phyloP scores from a whole-genome alignment of 129 eudicot species.

The Heracleum sosnowskyi region DNA sequence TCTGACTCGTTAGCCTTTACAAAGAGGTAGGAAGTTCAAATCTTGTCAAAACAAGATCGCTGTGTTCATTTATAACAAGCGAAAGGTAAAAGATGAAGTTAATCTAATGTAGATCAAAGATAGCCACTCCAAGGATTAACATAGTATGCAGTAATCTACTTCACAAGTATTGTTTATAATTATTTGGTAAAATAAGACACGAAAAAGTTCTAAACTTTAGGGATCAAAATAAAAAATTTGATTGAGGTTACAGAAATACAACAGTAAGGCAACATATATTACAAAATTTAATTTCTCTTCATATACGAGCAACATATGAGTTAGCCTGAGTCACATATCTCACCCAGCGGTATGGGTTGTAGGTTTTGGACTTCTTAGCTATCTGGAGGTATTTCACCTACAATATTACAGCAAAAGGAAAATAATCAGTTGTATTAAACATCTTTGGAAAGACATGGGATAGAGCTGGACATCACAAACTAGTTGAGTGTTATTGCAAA shows the following conservation, averaged over 20 bases:
- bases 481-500: no score
- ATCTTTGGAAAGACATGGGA: neutral
- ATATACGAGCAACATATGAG: slow-evolving; percentile 92
- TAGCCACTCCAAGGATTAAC: neutral
- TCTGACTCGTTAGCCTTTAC: no score
- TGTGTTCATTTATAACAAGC: no score
- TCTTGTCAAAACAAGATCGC: no score
- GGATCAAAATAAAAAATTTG: neutral
- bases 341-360: slow-evolving; percentile 91
- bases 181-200: no score
- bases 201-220: no score
- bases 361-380: slow-evolving; percentile 69
- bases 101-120: neutral
- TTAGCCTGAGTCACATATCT: slow-evolving; percentile 92
- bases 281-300: slow-evolving; percentile 18
- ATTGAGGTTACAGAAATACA: neutral
- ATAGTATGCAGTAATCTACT: neutral
- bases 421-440: neutral
- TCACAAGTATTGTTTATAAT: no score
- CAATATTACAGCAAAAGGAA: slow-evolving; percentile 7
- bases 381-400: slow-evolving; percentile 91
- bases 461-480: no score
- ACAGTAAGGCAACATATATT: neutral
- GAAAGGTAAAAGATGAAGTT: no score
- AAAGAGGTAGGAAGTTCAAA: no score